phyloP scores from a whole-genome alignment of 495 filamentous ascomycete species.

The Platismatia glauca region DNA sequence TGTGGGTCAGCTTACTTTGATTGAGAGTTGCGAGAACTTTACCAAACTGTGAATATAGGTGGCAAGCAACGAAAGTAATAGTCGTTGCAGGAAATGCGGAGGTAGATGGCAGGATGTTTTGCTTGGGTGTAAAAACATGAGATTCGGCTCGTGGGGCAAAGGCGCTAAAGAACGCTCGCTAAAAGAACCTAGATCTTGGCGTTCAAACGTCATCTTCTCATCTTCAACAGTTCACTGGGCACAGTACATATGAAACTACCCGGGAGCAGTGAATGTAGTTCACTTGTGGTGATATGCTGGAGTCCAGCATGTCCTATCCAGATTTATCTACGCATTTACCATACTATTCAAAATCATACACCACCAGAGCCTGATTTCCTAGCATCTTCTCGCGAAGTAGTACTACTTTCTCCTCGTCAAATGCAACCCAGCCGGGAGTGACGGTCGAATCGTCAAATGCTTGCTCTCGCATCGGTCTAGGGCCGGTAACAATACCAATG shows the following conservation, averaged over 20 bases:
- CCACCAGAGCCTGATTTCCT: constrained; percentile 65
- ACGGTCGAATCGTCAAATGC: constrained; percentile 31
- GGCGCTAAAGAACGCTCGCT: constrained; percentile 13
- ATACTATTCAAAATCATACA: constrained; percentile 81
- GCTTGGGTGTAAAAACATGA: constrained; percentile 2
- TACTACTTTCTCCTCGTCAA: constrained; percentile 90
- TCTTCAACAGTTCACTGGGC: too few species aligned
- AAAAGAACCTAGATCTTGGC: neutral
- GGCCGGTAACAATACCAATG: constrained; percentile 4
- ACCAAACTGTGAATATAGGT: neutral
- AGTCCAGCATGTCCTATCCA: neutral
- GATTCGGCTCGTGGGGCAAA: constrained; percentile 14
- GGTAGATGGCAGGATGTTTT: neutral
- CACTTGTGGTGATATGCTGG: neutral
- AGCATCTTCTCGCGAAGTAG: constrained; percentile 62
- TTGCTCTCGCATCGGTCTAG: constrained; percentile 18
- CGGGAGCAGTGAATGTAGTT: neutral
- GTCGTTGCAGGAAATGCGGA: neutral
- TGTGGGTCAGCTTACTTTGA: neutral
- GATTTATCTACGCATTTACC: neutral
- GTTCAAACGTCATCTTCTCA: too few species aligned
- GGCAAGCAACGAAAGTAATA: neutral
- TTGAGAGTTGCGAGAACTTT: neutral
- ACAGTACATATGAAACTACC: neutral
- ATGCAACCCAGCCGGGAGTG: constrained; percentile 65